Evolutionary conservation across 2,329 filamentous ascomycete species (phyloP).

Genomic region (Endothia cerciana): DNA sequence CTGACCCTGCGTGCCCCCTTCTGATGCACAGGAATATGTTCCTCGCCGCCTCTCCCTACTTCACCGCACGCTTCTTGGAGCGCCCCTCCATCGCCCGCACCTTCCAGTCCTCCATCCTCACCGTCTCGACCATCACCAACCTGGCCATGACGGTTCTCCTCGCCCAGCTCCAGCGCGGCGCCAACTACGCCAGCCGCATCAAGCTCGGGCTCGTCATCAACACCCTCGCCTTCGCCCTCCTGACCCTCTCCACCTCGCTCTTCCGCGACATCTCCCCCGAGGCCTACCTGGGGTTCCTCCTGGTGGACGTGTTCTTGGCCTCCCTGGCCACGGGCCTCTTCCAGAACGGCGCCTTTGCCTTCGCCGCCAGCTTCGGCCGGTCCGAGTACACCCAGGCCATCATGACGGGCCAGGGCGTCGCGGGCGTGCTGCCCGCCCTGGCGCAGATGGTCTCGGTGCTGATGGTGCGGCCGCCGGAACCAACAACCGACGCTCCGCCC

Average conservation of each 20-base stretch:
- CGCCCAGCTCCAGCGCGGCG: conserved; percentile 77
- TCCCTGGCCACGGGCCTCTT: conserved; percentile 82
- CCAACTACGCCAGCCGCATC: conserved; percentile 89
- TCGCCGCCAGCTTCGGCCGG: conserved; percentile 81
- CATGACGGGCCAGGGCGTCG: conserved; percentile 92
- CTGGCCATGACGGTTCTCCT: conserved; percentile 76
- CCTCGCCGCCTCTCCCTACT: conserved; percentile 91
- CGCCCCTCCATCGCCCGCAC: conserved; percentile 74
- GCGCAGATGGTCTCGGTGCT: conserved; percentile 87
- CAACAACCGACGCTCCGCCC: conserved; percentile 8
- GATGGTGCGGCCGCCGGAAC: conserved; percentile 54
- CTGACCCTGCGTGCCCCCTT: not conserved
- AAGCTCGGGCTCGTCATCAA: conserved; percentile 76
- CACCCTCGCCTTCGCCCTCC: conserved; percentile 72
- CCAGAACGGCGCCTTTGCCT: conserved; percentile 94
- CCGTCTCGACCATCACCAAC: conserved; percentile 84
- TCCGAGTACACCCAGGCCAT: conserved; percentile 93
- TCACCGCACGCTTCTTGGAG: conserved; percentile 76
- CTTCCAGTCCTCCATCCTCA: conserved; percentile 89
- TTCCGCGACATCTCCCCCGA: conserved; percentile 65
- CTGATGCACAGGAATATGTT: conserved; percentile 84
- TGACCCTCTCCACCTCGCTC: conserved; percentile 77
- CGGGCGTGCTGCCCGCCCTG: conserved; percentile 85
- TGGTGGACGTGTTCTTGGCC: conserved; percentile 79
- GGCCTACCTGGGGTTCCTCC: conserved; percentile 78